Percentiles rank a stretch among this genome's conserved stretches.
These are phyloP conservation scores for Cutaneotrichosporon dermatis DNA, from an alignment of 1,284 basidiomycete species.

Conservation along the genomic window DNA sequence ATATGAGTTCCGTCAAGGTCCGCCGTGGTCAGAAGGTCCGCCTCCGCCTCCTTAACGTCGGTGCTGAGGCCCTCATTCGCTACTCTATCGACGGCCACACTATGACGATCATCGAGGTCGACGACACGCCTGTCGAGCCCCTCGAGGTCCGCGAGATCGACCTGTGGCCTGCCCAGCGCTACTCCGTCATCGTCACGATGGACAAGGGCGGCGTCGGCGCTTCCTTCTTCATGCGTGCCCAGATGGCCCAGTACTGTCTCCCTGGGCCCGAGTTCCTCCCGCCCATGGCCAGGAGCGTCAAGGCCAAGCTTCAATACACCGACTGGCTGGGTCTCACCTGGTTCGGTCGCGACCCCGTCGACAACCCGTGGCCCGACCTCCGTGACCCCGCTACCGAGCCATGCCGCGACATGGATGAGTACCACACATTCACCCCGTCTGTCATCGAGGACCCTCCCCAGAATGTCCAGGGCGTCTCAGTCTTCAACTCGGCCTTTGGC, in stretches of 20 bases:
- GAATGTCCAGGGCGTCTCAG: not conserved
- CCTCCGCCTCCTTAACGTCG: slow-evolving; percentile 28
- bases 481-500: slow-evolving; percentile 17
- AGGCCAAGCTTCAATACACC: slow-evolving; percentile 15
- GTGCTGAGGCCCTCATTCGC: slow-evolving; percentile 13
- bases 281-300: not conserved
- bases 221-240: slow-evolving; percentile 38
- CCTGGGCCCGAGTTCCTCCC: not conserved
- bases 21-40: slow-evolving; percentile 3
- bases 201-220: slow-evolving; percentile 26
- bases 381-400: not conserved
- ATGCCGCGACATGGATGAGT: slow-evolving; percentile 12
- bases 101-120: slow-evolving; percentile 31
- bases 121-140: slow-evolving; percentile 26
- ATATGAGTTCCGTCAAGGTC: not conserved
- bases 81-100: slow-evolving; percentile 33
- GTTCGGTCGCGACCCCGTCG: slow-evolving; percentile 11
- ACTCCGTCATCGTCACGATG: slow-evolving; percentile 38
- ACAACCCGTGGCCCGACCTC: slow-evolving; percentile 24
- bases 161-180: slow-evolving; percentile 34
- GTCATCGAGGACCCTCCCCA: slow-evolving; percentile 4
- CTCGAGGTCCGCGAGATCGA: slow-evolving; percentile 28
- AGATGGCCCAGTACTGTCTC: slow-evolving; percentile 17
- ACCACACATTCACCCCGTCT: slow-evolving; percentile 13
- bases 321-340: slow-evolving; percentile 12